Base-by-base conservation (phyloP, 2,329 filamentous ascomycete genomes). In the Sclerotinia minor region DNA sequence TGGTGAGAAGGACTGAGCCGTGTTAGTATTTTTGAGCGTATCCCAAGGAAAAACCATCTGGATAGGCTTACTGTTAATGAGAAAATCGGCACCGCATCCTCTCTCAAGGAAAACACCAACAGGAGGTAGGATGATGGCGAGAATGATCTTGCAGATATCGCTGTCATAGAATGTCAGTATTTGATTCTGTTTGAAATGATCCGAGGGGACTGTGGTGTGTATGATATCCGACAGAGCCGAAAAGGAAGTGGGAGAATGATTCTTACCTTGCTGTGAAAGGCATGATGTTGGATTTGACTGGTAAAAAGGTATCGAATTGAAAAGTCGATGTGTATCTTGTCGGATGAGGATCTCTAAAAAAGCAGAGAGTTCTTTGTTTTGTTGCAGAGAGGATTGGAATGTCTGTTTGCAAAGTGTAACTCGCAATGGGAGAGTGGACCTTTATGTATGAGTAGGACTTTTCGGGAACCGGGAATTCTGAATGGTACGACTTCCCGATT, bases 21-120 rank as follows among this genome's bases (percentile, higher is more conserved):
- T 38, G 45, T 61, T 50, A 61, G 45, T 7, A 50, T 21, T 26
- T 15, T 35, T 29, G 13, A 52, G 11, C 29, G 4, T 6, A n/a
- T 47, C 17, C 57, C 52, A 63, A 3, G 78, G 87, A 73, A 92
- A 82, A 74, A 91, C 86, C 75, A 91, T 96, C 81, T 96, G 83
- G 76, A 92, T 85, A 80, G 96, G 15, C 59, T 50, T 61, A 61
- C 59, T 91, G 89, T 96, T 96, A 87, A 97, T 96, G 81, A 94
- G 84, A 77, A 97, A 84, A 79, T 96, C 92, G 73, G 89, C 87
- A 78, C 89, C 89, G 82, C 93, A 96, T 76, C 93, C 92, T 75
- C 90, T 88, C 72, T 97, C 93, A 74, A 96, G 90, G 86, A 96
- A 95, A 79, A 97, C 93, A 83, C 93, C 93, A 67, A 96, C 81